Percentiles rank a stretch among this genome's conserved stretches.
Evolutionary conservation across 192 early-diverging fungal genomes (phyloP).

Genomic region (Gryganskiella cystojenkinii): DNA sequence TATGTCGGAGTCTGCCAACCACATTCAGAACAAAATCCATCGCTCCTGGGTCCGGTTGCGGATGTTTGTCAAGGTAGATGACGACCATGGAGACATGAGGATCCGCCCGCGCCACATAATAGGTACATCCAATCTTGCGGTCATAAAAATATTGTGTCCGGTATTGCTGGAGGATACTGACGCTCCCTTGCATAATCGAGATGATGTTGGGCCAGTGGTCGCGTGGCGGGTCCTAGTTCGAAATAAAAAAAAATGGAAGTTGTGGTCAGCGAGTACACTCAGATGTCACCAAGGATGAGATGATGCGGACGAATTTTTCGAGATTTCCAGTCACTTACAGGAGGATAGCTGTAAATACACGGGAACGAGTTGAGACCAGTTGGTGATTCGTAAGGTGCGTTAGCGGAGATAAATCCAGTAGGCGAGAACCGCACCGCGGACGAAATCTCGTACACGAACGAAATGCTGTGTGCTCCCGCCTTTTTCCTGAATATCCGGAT

Average conservation of each 20-base stretch:
- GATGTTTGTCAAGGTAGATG: conserved; percentile 61
- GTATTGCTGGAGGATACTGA: conserved; percentile 42
- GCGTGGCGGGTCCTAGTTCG: conserved; percentile 50
- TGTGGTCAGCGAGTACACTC: not conserved
- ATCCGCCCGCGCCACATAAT: conserved; percentile 61
- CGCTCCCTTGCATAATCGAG: conserved; percentile 64
- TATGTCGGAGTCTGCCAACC: conserved; percentile 36
- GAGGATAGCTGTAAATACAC: conserved; percentile 63
- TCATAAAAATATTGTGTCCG: conserved; percentile 60
- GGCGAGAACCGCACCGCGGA: conserved; percentile 51
- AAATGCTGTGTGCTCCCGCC: conserved; percentile 55
- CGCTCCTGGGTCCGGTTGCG: conserved; percentile 53
- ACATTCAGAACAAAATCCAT: conserved; percentile 57
- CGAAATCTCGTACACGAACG: conserved; percentile 59
- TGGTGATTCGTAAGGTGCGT: conserved; percentile 58
- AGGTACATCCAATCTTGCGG: conserved; percentile 59
- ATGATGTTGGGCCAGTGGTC: conserved; percentile 66
- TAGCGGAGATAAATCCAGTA: conserved; percentile 54
- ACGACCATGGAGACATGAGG: conserved; percentile 60
- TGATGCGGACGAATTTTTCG: too few species aligned
- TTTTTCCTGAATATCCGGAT: conserved; percentile 58
- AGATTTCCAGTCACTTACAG: conserved; percentile 31
- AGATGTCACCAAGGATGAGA: not conserved
- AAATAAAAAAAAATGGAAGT: not conserved
- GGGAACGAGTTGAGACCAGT: conserved; percentile 65